Evolutionary conservation across 2,329 filamentous ascomycete species (phyloP), one percentile per base, ranked within the genome.

Genomic region (Diaporthe destruens): DNA sequence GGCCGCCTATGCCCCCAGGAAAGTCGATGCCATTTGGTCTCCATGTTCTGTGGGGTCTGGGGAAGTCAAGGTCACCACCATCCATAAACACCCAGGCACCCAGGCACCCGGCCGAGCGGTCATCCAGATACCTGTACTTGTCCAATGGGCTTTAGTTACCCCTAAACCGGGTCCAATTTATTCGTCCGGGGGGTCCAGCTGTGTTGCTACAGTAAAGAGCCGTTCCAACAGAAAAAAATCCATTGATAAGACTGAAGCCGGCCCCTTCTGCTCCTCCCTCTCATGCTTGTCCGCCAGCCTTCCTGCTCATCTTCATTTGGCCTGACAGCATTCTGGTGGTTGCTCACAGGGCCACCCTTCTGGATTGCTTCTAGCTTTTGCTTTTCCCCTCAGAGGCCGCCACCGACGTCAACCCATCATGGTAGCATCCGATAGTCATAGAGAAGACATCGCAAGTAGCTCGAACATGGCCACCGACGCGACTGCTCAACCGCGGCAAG

Each of bases 41-140:
- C 61, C 61, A 53, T 39, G 47, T 32, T 53, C 44, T 66, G 61
- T 66, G 61, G 61, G 61, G 61, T 66, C 44, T 66, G 61, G 61
- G 61, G 61, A 66, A 66, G 61, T 66, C 32, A 39, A 66, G 32
- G 44, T 39, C 32, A 47, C n/a, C 11, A 47, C 14, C 18, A 47
- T 66, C 61, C 29, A 65, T 42, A 65, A 51, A 65, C 44, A 65
- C 44, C n/a, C n/a, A n/a, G n/a, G n/a, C n/a, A n/a, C n/a, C n/a
- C n/a, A n/a, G 59, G 59, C 29, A 49, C 59, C 59, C 32, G 59
- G 59, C 59, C 44, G 51, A 34, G 59, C 25, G 59, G 29, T 49
- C 34, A 23, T 29, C 29, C 32, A 65, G 59, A 63, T 63, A 49
- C 34, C 29, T 49, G 59, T 65, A 65, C 59, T 18, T 34, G 59